phyloP scores from a whole-genome alignment of 345 rosid species.

The Murraya paniculata region DNA sequence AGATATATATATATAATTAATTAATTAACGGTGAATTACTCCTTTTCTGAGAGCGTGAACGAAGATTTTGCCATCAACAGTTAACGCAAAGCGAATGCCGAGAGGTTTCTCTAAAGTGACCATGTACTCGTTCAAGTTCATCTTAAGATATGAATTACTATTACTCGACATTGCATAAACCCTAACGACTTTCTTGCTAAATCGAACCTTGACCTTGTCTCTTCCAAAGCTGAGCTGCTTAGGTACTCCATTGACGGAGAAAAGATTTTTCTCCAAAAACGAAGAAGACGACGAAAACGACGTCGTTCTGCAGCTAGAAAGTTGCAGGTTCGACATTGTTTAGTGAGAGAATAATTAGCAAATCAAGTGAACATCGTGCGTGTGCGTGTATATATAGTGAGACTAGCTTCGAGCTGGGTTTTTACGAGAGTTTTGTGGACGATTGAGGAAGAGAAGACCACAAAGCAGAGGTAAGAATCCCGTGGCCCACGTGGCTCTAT shows the following conservation, averaged over 20 bases:
- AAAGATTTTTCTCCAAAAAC: conserved; percentile 23
- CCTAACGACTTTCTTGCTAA: conserved; percentile 14
- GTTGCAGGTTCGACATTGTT: conserved; percentile 27
- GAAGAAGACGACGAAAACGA: conserved; percentile 6
- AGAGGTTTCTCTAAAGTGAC: conserved; percentile 84
- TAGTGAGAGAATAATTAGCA: neutral
- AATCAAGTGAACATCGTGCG: neutral
- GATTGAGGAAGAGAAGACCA: conserved; percentile 5
- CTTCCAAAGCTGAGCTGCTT: neutral
- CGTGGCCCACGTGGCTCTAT: conserved; percentile 40
- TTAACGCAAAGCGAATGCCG: conserved; percentile 77
- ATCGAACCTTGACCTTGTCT: neutral
- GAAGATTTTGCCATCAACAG: conserved; percentile 68
- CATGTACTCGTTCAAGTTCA: conserved; percentile 94
- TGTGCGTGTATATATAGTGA: neutral
- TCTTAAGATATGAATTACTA: conserved; percentile 38
- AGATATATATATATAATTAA: neutral
- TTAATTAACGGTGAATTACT: conserved; percentile 30
- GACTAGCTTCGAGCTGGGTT: neutral
- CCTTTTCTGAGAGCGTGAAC: conserved; percentile 82
- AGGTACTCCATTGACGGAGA: conserved; percentile 25
- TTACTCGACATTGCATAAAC: conserved; percentile 46
- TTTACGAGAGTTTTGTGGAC: neutral
- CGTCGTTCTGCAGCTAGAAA: conserved; percentile 22
- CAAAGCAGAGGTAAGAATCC: conserved; percentile 27